These are phyloP conservation scores for Phialocephala subalpina DNA, from an alignment of 2,329 filamentous ascomycete genomes.

Conservation along the genomic window DNA sequence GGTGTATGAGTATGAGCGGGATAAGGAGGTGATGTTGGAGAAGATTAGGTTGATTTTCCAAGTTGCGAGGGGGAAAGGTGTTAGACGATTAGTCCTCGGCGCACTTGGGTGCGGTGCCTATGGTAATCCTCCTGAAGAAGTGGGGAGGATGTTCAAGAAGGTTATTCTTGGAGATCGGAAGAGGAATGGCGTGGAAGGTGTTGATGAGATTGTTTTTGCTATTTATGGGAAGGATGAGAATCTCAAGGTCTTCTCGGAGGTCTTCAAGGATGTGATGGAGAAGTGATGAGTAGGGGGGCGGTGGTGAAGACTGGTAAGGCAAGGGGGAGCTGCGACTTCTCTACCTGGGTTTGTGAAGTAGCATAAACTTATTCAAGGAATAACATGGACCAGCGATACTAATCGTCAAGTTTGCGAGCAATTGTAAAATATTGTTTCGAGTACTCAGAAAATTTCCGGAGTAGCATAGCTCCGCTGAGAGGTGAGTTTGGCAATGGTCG, in stretches of 20 bases:
- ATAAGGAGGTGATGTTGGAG: conserved; percentile 38
- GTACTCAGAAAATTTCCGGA: not conserved
- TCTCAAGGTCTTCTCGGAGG: conserved; percentile 57
- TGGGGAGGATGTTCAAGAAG: conserved; percentile 69
- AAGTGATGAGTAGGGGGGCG: not conserved
- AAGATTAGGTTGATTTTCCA: conserved; percentile 48
- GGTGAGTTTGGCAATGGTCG: no score
- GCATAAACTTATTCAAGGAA: not conserved
- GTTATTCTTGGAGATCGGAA: conserved; percentile 60
- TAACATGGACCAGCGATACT: not conserved
- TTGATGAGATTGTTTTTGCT: conserved; percentile 67
- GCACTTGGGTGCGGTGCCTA: conserved; percentile 76
- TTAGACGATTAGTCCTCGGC: conserved; percentile 69
- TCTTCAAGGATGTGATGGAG: conserved; percentile 26
- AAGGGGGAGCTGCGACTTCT: not conserved
- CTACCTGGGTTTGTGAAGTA: not conserved
- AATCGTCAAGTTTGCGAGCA: no score
- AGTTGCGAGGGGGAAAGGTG: conserved; percentile 52
- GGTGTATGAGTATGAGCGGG: conserved; percentile 40
- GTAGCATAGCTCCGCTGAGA: not conserved
- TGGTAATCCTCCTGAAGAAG: conserved; percentile 65
- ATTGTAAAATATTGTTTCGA: not conserved
- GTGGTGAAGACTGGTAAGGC: not conserved
- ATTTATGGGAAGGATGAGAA: conserved; percentile 61
- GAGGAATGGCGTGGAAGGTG: conserved; percentile 69